Base-by-base conservation (phyloP, 1,139 yeast species). In the Kodamaea sp. region DNA sequence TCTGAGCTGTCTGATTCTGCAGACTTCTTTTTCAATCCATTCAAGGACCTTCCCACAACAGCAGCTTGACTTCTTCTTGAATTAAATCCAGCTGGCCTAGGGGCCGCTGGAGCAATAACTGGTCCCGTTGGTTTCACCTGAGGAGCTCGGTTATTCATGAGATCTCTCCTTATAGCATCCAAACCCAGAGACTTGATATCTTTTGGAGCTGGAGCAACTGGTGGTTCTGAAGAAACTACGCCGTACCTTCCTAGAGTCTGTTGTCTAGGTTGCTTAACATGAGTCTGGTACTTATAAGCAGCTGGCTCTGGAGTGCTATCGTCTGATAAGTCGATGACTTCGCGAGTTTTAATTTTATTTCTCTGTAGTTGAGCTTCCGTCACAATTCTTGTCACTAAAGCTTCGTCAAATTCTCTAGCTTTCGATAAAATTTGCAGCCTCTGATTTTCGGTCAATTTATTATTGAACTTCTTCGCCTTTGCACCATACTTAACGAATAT, bases 21-120 rank as follows among this genome's bases (percentile, higher is more conserved):
- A 24, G 45, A 50, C 39, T 50, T 56, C 43, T 58, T 62, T 44
- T 59, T 63, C 29, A 63, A 48, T 1, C 59, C 43, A 39, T 68
- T 66, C 30, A 61, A 44, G 0, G 73, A 68, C 19, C 67, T 57
- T n/a, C 70, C 75, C 10, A 59, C 65, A 1, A 41, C 50, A n/a
- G 50, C 48, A 2, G 47, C 44, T 5, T 47, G 31, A 4, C 13
- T 8, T 23, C 48, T 54, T 41, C 62, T 67, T 6, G 66, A 49
- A 51, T 88, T 85, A 59, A 88, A 90, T 0, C 96, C 97, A 1
- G 95, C 78, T 0, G 90, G 86, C 33, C 96, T 70, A 1, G 96
- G 76, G 3, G 96, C 84, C 29, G 81, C 80, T 1, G 80, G 80
- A 61, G 83, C 43, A 63, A 52, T 65, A 45, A 59, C 51, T 0